Base-by-base conservation (phyloP, 768 basidiomycete species). In the Phallus indusiatus region DNA sequence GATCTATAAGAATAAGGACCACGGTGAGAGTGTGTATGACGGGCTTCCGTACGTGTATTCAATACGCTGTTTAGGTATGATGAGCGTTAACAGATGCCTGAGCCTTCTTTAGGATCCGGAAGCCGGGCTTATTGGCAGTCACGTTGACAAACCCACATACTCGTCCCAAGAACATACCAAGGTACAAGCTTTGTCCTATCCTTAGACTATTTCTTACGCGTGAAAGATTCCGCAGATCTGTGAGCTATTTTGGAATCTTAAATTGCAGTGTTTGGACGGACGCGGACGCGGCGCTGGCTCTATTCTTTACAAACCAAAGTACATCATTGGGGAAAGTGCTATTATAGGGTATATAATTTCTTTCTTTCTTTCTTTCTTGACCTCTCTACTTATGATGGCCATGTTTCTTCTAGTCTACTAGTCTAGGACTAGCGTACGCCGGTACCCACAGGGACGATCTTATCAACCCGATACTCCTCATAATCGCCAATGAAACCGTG, bases 1-100 rank as follows among this genome's bases (percentile, higher is more conserved):
- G 94, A 92, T 99, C 60, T 99, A 98, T 79, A 98, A 98, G 81
- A 98, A 98, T 78, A 98, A 98, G 74, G 95, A 97, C 55, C 92
- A 96, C 63, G 96, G 94, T 86, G 60, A 20, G 78, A 68, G 14
- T 3, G 4, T 28, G 28, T 7, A 28, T 7, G 28, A 28, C 2
- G 28, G 28, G 28, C 7, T 12, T 54, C 24, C 10, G 22, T 42
- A 5, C 9, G 12, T 12, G 22, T 22, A 36, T 61, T 20, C 46
- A 22, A 54, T n/a, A 1, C 62, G 46, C 5, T 47, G 64, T 28
- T 1, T 62, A 91, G 90, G 90, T 55, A 98, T 97, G 93, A 85
- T 95, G 81, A 91, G 89, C 61, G 96, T n/a, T 95, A 21, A 85
- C 94, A 24, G 96, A 56, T 95, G 96, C 18, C 77, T 98, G 47